phyloP scores from a whole-genome alignment of 2,329 filamentous ascomycete genomes.

The Neonectria hederae region DNA sequence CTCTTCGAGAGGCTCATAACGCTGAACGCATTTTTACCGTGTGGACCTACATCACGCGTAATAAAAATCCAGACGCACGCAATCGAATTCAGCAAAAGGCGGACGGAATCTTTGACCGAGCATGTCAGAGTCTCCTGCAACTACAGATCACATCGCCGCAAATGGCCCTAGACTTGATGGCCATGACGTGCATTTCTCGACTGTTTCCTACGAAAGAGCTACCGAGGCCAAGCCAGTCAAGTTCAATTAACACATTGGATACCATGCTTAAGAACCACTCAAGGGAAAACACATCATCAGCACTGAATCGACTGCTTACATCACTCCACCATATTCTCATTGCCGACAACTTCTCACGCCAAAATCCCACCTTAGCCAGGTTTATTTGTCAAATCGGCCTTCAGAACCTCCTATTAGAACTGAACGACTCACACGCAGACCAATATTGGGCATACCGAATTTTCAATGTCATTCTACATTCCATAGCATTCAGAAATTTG shows the following conservation, averaged over 20 bases:
- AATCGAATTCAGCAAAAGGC: not conserved
- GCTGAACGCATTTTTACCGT: not conserved
- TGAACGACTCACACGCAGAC: not conserved
- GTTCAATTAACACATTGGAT: not conserved
- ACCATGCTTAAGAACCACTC: not conserved
- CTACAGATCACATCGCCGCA: not conserved
- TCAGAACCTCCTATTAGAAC: not conserved
- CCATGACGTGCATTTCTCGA: not conserved
- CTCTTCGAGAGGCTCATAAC: not conserved
- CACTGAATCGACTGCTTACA: not conserved
- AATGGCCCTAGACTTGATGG: not conserved
- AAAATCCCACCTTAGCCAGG: not conserved
- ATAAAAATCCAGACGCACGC: not conserved
- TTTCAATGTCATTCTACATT: not conserved
- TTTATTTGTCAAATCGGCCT: not conserved
- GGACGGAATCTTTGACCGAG: not conserved
- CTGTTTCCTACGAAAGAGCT: not conserved
- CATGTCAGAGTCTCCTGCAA: not conserved
- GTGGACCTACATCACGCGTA: not conserved
- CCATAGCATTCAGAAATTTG: not conserved
- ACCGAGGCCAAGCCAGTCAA: not conserved
- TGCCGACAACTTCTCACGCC: not conserved
- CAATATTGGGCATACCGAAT: not conserved
- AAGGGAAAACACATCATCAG: not conserved
- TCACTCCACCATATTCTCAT: not conserved